These are phyloP conservation scores for Arthroderma uncinatum DNA, from an alignment of 2,329 filamentous ascomycete genomes.

Conservation along the genomic window DNA sequence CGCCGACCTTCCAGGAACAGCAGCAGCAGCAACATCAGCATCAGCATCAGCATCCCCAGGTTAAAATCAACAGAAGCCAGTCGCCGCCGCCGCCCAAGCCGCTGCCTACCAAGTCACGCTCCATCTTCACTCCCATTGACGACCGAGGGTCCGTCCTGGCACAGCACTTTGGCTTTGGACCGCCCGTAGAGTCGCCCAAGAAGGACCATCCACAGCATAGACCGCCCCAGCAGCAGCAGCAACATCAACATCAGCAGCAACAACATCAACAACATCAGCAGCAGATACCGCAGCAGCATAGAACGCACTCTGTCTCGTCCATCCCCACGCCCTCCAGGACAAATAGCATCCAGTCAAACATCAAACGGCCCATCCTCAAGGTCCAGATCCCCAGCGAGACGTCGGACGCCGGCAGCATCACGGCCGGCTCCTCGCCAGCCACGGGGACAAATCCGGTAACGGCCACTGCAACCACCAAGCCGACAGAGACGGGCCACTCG, in stretches of 20 bases:
- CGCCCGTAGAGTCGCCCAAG: conserved; percentile 40
- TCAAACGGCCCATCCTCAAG: conserved; percentile 70
- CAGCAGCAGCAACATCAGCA: conserved; percentile 42
- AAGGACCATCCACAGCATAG: conserved; percentile 27
- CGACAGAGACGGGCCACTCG: conserved; percentile 46
- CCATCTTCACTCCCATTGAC: conserved; percentile 96
- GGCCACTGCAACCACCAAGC: conserved; percentile 40
- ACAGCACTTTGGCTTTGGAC: conserved; percentile 62
- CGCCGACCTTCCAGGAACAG: conserved; percentile 53
- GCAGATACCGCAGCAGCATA: conserved; percentile 38
- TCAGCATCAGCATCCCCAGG: conserved; percentile 40
- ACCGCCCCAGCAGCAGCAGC: conserved; percentile 42
- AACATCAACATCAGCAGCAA: conserved; percentile 20
- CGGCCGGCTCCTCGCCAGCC: conserved; percentile 53
- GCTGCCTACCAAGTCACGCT: conserved; percentile 59
- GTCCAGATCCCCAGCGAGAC: conserved; percentile 91
- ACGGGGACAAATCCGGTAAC: not conserved
- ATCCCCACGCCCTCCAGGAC: conserved; percentile 62
- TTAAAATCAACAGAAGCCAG: conserved; percentile 32
- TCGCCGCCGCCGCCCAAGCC: conserved; percentile 53
- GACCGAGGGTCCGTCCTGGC: conserved; percentile 80
- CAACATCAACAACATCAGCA: conserved; percentile 23
- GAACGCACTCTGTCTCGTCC: conserved; percentile 47
- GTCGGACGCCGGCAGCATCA: conserved; percentile 63
- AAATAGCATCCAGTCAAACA: conserved; percentile 59